phyloP scores from a whole-genome alignment of 2,329 filamentous ascomycete species.

The Pochonia chlamydosporia region DNA sequence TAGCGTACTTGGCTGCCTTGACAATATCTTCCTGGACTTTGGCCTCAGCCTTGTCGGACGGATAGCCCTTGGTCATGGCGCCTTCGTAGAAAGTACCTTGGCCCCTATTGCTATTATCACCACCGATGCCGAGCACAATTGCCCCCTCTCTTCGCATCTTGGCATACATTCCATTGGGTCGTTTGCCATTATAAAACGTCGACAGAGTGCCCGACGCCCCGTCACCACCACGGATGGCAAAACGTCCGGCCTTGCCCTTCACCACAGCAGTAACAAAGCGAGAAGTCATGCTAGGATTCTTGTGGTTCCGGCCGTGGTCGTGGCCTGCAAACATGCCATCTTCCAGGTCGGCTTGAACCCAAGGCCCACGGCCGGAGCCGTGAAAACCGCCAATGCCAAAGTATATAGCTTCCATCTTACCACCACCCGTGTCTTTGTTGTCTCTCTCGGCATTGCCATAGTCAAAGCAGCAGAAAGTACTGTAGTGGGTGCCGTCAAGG shows the following conservation, averaged over 20 bases:
- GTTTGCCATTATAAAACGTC: constrained; percentile 53
- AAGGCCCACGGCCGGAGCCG: constrained; percentile 54
- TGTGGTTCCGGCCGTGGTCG: constrained; percentile 38
- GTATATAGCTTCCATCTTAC: constrained; percentile 66
- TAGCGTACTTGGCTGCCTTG: background rate
- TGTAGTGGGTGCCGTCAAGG: constrained; percentile 55
- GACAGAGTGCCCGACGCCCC: constrained; percentile 47
- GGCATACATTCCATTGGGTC: constrained; percentile 47
- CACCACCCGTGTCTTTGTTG: constrained; percentile 49
- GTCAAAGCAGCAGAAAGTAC: constrained; percentile 50
- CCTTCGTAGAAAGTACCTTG: constrained; percentile 63
- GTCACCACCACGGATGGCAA: constrained; percentile 55
- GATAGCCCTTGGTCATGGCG: constrained; percentile 58
- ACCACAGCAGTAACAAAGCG: constrained; percentile 53
- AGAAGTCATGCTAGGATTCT: constrained; percentile 43
- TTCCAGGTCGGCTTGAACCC: constrained; percentile 66
- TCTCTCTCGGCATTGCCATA: constrained; percentile 53
- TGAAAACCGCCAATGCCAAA: constrained; percentile 52
- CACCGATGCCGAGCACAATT: constrained; percentile 65
- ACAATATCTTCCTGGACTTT: constrained; percentile 55
- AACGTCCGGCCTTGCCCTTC: constrained; percentile 50
- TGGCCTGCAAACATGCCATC: constrained; percentile 58
- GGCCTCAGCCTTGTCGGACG: constrained; percentile 52
- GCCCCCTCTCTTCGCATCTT: constrained; percentile 60
- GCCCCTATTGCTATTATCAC: constrained; percentile 54